These are phyloP conservation scores for Candida peoriensis DNA, from an alignment of 805 yeast species.

Conservation along the genomic window DNA sequence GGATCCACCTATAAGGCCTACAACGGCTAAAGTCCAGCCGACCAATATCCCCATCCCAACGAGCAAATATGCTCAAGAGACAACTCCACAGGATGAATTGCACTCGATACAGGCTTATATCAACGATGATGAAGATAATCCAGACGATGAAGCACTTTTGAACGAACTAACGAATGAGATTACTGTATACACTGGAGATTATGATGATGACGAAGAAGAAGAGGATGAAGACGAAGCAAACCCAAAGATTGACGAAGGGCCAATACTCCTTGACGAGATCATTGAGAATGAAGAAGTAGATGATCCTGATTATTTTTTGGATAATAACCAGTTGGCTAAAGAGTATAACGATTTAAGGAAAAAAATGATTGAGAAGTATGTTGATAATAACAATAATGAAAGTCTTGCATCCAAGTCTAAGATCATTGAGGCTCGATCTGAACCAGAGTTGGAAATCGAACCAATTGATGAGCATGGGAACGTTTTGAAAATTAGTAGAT, in stretches of 20 bases:
- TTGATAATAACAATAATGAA: conserved; percentile 8
- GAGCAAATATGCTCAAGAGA: background rate
- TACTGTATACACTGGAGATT: conserved; percentile 25
- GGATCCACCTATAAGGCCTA: background rate
- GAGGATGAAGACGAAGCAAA: conserved; percentile 26
- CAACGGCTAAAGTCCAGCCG: background rate
- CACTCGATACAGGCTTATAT: conserved; percentile 13
- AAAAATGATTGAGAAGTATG: conserved; percentile 25
- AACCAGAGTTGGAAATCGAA: conserved; percentile 53
- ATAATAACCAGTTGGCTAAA: conserved; percentile 21
- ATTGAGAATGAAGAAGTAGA: conserved; percentile 34
- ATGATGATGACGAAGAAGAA: conserved; percentile 28
- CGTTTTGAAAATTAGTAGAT: conserved; percentile 57
- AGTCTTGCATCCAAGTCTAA: no score
- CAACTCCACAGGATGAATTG: conserved; percentile 7
- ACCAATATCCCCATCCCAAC: background rate
- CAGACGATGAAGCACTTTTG: conserved; percentile 16
- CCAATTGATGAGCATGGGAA: conserved; percentile 64
- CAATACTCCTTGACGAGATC: conserved; percentile 37
- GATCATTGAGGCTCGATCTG: conserved; percentile 27
- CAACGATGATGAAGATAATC: conserved; percentile 13
- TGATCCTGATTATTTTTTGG: conserved; percentile 23
- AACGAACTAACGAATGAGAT: conserved; percentile 17
- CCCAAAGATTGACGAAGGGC: conserved; percentile 32
- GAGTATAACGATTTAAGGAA: conserved; percentile 29